Conservation (phyloP, 2,329 filamentous ascomycete species). For the Trichoderma koningiopsis region DNA sequence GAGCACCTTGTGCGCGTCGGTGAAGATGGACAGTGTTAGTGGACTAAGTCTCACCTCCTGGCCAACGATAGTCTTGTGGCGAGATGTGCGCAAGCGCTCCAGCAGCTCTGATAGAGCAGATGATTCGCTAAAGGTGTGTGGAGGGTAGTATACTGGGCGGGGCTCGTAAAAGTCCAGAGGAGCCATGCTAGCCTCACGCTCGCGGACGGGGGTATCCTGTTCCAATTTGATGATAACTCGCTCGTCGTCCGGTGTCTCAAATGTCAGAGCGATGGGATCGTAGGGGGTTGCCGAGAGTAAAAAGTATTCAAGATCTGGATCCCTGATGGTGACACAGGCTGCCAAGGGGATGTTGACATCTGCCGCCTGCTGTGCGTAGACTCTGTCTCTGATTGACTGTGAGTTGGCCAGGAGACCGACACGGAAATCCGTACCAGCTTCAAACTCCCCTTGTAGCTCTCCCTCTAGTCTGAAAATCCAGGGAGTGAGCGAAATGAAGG, state of each 20-base stretch:
- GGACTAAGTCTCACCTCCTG: slow-evolving; percentile 71
- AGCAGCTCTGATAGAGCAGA: slow-evolving; percentile 60
- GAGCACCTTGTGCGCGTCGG: slow-evolving; percentile 71
- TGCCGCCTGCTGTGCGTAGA: slow-evolving; percentile 56
- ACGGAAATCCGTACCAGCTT: slow-evolving; percentile 62
- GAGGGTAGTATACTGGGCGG: slow-evolving; percentile 67
- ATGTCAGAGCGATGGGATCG: slow-evolving; percentile 60
- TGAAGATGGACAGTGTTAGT: slow-evolving; percentile 70
- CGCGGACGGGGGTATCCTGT: slow-evolving; percentile 47
- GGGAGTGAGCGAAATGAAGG: slow-evolving; percentile 59
- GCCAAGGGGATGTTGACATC: slow-evolving; percentile 54
- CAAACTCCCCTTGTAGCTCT: slow-evolving; percentile 58
- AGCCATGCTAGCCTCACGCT: slow-evolving; percentile 46
- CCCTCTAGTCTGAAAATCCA: slow-evolving; percentile 67
- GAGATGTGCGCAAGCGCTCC: slow-evolving; percentile 59
- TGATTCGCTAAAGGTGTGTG: slow-evolving; percentile 59
- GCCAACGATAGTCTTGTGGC: slow-evolving; percentile 62
- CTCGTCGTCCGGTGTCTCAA: slow-evolving; percentile 60
- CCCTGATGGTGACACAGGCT: slow-evolving; percentile 56
- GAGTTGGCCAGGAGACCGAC: slow-evolving; percentile 62
- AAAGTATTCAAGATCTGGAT: slow-evolving; percentile 66
- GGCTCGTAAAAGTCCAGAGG: slow-evolving; percentile 60
- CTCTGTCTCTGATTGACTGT: slow-evolving; percentile 58
- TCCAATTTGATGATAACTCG: slow-evolving; percentile 47
- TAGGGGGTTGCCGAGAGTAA: slow-evolving; percentile 61